Base-by-base conservation (phyloP, 371 early-diverging fungal species). In the Umbelopsis sp. region DNA sequence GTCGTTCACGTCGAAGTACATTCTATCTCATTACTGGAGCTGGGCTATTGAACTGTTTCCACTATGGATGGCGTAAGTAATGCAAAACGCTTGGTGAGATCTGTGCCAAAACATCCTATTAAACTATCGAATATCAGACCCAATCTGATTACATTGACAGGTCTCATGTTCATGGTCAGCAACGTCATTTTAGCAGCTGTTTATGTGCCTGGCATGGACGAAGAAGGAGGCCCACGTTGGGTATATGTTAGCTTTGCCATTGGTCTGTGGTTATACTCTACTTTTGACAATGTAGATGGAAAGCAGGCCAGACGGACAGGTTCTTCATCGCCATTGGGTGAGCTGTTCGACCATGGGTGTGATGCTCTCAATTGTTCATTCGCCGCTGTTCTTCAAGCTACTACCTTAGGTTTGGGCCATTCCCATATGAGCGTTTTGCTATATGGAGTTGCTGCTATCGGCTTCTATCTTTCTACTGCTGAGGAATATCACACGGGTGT, bases 201-300 rank as follows among this genome's bases (percentile, higher is more conserved):
- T 86, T 79, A 69, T 29, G 73, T 70, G 6, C 79, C 80, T 25
- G 69, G 72, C 44, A 76, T 80, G 81, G 79, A 76, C 41, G 65
- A 69, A 11, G 75, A 78, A 63, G 70, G 73, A 7, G 80, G 78
- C 20, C 82, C 82, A 22, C 69, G 71, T 20, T 83, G 83, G 83
- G 69, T 80, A 5, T 80, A 83, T 63, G 74, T 82, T 66, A 93
- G 91, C 70, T 96, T 91, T 82, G 93, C 92, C 9, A 70, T 92
- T 32, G 94, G 94, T 38, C 76, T 99, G 68, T 98, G 96, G 92
- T 75, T 97, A 41, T 99, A 98, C 78, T 95, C 94, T 63, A 95
- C 97, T 3, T 94, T 97, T 76, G 99, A 99, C 80, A 95, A 94
- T 72, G 93, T 99, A 64, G 99, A 99, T 80, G 99, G 99, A 62